Percentiles rank a stretch among this genome's conserved stretches.
Evolutionary conservation across 768 basidiomycete genomes (phyloP).

Genomic region (Hygrophoropsis aurantiaca): DNA sequence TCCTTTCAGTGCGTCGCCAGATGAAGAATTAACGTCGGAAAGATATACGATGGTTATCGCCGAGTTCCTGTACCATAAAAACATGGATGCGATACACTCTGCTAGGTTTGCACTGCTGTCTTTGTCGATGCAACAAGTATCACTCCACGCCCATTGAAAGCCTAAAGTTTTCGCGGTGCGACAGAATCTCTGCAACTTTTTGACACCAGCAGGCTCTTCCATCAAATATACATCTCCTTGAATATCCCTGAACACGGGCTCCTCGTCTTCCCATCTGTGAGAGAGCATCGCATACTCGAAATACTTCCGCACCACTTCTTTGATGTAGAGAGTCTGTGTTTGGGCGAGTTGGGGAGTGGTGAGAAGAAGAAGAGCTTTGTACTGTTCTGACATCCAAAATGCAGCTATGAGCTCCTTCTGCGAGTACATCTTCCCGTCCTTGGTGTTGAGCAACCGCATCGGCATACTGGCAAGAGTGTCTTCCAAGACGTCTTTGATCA

Average conservation of each 20-base stretch:
- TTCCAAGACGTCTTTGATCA: too few relatives aligned
- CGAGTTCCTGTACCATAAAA: slow-evolving; percentile 26
- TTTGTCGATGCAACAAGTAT: slow-evolving; percentile 30
- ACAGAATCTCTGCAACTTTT: slow-evolving; percentile 19
- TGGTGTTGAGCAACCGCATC: slow-evolving; percentile 21
- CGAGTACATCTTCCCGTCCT: slow-evolving; percentile 22
- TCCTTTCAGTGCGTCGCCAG: slow-evolving; percentile 11
- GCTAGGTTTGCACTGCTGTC: slow-evolving; percentile 25
- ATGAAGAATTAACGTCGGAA: slow-evolving; percentile 14
- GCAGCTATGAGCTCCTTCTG: slow-evolving; percentile 13
- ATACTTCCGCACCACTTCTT: too few relatives aligned
- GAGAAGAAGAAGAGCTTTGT: not conserved
- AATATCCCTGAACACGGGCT: slow-evolving; percentile 16
- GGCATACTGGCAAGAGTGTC: too few relatives aligned
- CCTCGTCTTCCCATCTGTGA: slow-evolving; percentile 18
- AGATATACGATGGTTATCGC: slow-evolving; percentile 24
- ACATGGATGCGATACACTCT: slow-evolving; percentile 30
- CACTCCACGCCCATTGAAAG: slow-evolving; percentile 26
- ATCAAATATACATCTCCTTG: slow-evolving; percentile 17
- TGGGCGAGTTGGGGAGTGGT: too few relatives aligned
- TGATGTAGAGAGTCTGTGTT: too few relatives aligned
- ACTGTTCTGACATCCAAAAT: slow-evolving; percentile 12
- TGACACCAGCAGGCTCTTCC: slow-evolving; percentile 7
- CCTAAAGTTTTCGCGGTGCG: slow-evolving; percentile 15
- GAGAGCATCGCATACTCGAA: slow-evolving; percentile 25